Percentiles rank a stretch among this genome's conserved stretches.
Evolutionary conservation across 345 rosid genomes (phyloP).

Genomic region (Xanthoceras sorbifolium): DNA sequence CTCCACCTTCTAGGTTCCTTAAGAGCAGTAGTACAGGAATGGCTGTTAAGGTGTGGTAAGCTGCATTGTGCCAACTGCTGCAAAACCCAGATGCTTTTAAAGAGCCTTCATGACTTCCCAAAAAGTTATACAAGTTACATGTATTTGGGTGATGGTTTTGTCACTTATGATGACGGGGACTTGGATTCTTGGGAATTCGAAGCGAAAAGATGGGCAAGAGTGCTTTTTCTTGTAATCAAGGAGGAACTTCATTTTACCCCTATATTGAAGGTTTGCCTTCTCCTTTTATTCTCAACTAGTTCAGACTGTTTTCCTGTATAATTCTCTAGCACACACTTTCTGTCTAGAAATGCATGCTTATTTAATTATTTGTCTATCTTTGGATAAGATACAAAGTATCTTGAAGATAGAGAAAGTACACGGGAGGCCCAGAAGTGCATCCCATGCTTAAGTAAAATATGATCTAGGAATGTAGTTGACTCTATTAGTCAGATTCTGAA

Average conservation of each 20-base stretch:
- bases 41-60: constrained; percentile 56
- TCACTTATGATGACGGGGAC: constrained; percentile 78
- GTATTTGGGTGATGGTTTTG: constrained; percentile 28
- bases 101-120: constrained; percentile 62
- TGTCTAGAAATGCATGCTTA: not conserved
- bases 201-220: constrained; percentile 81
- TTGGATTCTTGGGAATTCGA: constrained; percentile 83
- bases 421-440: not conserved
- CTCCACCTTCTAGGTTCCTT: constrained; percentile 46
- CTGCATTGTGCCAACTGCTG: constrained; percentile 26
- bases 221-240: constrained; percentile 56
- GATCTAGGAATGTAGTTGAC: constrained; percentile 4
- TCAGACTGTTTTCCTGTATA: constrained; percentile 8
- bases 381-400: not conserved
- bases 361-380: not conserved
- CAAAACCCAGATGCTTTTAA: constrained; percentile 41
- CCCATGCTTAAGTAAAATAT: not conserved
- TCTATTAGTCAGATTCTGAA: not conserved
- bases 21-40: constrained; percentile 51
- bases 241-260: constrained; percentile 54
- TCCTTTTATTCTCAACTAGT: constrained; percentile 8
- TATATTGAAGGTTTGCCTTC: constrained; percentile 55
- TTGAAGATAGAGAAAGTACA: not conserved
- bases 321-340: not conserved
- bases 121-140: constrained; percentile 41